Conservation (phyloP, 2,329 filamentous ascomycete species). For the Corinectria fuckeliana region DNA sequence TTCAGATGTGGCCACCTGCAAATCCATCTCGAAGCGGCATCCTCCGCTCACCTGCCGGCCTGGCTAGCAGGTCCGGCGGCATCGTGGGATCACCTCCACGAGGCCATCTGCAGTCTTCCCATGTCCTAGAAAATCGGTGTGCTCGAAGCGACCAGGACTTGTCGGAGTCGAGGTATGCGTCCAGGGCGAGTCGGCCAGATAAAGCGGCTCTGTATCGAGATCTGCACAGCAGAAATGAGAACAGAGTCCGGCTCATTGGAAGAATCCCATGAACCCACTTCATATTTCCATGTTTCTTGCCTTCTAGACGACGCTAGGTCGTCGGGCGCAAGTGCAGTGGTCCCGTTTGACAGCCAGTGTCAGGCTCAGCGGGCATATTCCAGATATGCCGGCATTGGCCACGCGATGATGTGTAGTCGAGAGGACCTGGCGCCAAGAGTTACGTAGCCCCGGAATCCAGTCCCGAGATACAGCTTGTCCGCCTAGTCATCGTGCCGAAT, state of each 20-base stretch:
- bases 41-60: conserved; percentile 25
- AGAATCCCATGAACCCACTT: conserved; percentile 38
- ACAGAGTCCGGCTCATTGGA: conserved; percentile 40
- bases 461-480: conserved; percentile 31
- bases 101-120: conserved; percentile 22
- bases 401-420: conserved; percentile 43
- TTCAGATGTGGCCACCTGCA: conserved; percentile 21
- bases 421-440: conserved; percentile 38
- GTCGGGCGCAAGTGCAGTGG: conserved; percentile 32
- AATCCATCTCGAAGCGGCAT: conserved; percentile 30
- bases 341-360: conserved; percentile 56
- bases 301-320: conserved; percentile 9
- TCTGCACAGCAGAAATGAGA: conserved; percentile 44
- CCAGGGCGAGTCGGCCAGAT: conserved; percentile 31
- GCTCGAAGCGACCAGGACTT: conserved; percentile 4
- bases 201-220: conserved; percentile 32
- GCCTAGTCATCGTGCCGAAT: conserved; percentile 40
- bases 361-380: conserved; percentile 46
- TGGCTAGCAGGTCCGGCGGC: conserved; percentile 35
- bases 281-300: conserved; percentile 38
- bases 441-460: conserved; percentile 38
- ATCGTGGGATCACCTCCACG: conserved; percentile 27
- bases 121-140: conserved; percentile 5
- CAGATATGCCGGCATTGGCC: conserved; percentile 47
- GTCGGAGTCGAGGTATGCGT: conserved; percentile 8